These are phyloP conservation scores for Spinellus fusiger DNA, from an alignment of 192 early-diverging fungal species.

Conservation along the genomic window DNA sequence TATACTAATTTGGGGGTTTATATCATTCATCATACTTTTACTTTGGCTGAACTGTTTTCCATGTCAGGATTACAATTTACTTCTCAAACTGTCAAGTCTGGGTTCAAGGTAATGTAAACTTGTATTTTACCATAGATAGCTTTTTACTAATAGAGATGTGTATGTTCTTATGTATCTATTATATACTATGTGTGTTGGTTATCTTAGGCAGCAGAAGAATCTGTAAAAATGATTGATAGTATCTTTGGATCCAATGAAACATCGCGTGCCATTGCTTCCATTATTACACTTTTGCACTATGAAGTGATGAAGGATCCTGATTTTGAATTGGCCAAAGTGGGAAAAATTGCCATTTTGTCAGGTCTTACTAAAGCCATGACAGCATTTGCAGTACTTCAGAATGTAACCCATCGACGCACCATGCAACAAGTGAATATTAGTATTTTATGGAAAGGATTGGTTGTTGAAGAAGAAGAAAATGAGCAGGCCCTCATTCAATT, in stretches of 20 bases:
- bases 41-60: slow-evolving; percentile 69
- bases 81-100: slow-evolving; percentile 65
- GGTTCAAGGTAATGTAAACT: slow-evolving; percentile 24
- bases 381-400: slow-evolving; percentile 81
- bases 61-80: slow-evolving; percentile 75
- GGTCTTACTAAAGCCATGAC: slow-evolving; percentile 77
- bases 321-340: slow-evolving; percentile 52
- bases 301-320: slow-evolving; percentile 69
- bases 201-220: slow-evolving; percentile 74
- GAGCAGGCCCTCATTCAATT: slow-evolving; percentile 21
- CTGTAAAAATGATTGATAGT: slow-evolving; percentile 86
- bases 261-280: slow-evolving; percentile 75
- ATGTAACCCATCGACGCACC: slow-evolving; percentile 62
- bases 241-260: slow-evolving; percentile 95
- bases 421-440: slow-evolving; percentile 39
- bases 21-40: slow-evolving; percentile 63
- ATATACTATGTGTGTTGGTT: background rate
- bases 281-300: slow-evolving; percentile 71
- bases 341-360: slow-evolving; percentile 61
- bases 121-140: background rate
- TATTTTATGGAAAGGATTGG: slow-evolving; percentile 56
- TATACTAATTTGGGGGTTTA: slow-evolving; percentile 59
- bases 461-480: slow-evolving; percentile 41
- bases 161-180: background rate
- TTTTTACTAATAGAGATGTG: background rate